phyloP scores from a whole-genome alignment of 2,329 filamentous ascomycete genomes.

The Rhynchosporium agropyri region DNA sequence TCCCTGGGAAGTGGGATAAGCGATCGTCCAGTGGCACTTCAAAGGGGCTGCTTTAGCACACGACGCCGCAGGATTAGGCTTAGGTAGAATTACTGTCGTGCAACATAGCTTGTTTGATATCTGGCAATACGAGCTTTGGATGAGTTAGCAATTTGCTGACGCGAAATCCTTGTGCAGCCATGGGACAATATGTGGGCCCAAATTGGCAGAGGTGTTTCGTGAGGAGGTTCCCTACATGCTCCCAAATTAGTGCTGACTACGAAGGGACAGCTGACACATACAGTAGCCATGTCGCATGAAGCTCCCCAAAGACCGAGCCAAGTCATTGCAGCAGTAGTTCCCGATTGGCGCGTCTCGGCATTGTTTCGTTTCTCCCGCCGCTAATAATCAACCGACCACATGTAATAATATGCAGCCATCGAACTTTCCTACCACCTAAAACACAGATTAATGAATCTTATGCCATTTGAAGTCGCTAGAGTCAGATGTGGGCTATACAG shows the following conservation, averaged over 20 bases:
- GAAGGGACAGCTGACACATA: background rate
- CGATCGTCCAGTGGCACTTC: background rate
- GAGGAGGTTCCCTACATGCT: slow-evolving; percentile 2
- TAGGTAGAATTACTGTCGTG: background rate
- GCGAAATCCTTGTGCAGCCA: background rate
- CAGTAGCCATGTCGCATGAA: background rate
- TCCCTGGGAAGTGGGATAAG: background rate
- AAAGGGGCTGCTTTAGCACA: background rate
- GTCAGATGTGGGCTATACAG: too few species aligned
- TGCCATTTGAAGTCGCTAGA: too few species aligned
- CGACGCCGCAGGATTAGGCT: background rate
- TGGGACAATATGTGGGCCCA: background rate
- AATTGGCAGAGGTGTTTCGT: slow-evolving; percentile 2
- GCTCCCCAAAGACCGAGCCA: background rate
- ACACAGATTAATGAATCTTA: background rate
- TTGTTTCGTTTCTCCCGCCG: background rate
- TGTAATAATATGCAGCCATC: background rate
- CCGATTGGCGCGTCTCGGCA: background rate
- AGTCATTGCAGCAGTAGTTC: background rate
- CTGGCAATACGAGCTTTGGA: background rate
- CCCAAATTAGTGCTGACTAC: background rate
- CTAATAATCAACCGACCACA: background rate
- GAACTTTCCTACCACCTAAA: background rate
- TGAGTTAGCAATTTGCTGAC: background rate
- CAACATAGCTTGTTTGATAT: background rate